These are phyloP conservation scores for Dactylellina sp. DNA, from an alignment of 2,329 filamentous ascomycete species.

Conservation along the genomic window DNA sequence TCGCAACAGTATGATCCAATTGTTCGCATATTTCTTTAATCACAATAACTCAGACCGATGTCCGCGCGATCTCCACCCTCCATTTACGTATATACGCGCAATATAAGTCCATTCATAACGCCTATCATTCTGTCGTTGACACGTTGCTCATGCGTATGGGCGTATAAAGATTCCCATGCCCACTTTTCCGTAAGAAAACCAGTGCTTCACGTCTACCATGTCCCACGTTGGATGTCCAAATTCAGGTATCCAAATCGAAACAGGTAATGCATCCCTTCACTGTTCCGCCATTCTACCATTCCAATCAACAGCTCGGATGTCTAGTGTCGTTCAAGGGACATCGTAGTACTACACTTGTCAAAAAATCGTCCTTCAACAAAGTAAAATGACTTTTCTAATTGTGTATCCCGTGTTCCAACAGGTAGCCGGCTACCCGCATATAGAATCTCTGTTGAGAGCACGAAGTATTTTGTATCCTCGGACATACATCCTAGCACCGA, in stretches of 20 bases:
- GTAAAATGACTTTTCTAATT: background rate
- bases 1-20: too few relatives aligned
- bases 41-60: too few relatives aligned
- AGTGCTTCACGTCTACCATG: constrained; percentile 5
- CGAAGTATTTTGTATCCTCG: constrained; percentile 1
- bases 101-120: background rate
- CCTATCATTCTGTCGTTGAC: background rate
- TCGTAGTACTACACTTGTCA: background rate
- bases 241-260: background rate
- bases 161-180: background rate
- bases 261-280: background rate
- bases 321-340: background rate
- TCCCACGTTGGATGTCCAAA: constrained; percentile 8
- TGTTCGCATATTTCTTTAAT: too few relatives aligned
- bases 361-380: background rate
- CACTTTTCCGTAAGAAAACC: background rate
- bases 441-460: background rate
- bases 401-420: constrained; percentile 23
- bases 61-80: too few relatives aligned
- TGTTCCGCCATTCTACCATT: background rate
- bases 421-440: constrained; percentile 22
- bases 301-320: background rate
- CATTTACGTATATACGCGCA: too few relatives aligned
- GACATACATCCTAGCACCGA: too few relatives aligned
- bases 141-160: background rate